Conservation (phyloP, 2,329 filamentous ascomycete species). For the Colletotrichum gloeosporioides region DNA sequence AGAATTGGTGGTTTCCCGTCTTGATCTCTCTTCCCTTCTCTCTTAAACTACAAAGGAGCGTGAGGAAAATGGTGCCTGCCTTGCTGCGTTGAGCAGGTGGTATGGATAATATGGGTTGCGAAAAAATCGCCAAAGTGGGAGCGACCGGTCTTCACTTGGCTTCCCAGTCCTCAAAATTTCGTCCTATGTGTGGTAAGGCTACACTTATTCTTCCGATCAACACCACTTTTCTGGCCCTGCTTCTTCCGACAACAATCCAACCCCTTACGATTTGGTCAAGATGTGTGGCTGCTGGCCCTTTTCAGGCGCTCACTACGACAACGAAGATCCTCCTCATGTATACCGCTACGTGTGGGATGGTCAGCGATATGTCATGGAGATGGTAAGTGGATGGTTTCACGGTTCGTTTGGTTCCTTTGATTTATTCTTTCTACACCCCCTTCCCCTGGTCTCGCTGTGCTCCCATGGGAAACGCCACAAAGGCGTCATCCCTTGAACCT, state of each 20-base stretch:
- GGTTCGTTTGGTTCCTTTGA: neutral
- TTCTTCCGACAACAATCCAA: neutral
- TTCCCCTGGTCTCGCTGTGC: neutral
- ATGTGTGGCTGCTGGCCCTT: slow-evolving; percentile 63
- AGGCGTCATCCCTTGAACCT: neutral
- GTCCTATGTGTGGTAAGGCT: neutral
- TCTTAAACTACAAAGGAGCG: neutral
- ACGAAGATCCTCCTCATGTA: slow-evolving; percentile 38
- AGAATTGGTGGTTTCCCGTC: neutral
- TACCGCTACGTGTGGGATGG: slow-evolving; percentile 49
- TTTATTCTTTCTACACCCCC: neutral
- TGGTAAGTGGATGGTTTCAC: slow-evolving; percentile 36
- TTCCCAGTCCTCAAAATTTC: neutral
- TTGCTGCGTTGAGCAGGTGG: neutral
- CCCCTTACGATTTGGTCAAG: slow-evolving; percentile 4
- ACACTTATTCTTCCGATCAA: neutral
- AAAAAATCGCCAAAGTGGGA: neutral
- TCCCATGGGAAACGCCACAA: neutral
- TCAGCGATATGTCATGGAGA: slow-evolving; percentile 39
- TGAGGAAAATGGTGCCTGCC: neutral
- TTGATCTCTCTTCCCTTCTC: neutral
- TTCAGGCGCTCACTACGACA: slow-evolving; percentile 52
- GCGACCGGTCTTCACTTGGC: neutral
- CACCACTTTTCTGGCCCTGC: neutral
- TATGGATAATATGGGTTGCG: neutral